Evolutionary conservation across 2,329 filamentous ascomycete genomes (phyloP).

Genomic region (Sporothrix mexicana): DNA sequence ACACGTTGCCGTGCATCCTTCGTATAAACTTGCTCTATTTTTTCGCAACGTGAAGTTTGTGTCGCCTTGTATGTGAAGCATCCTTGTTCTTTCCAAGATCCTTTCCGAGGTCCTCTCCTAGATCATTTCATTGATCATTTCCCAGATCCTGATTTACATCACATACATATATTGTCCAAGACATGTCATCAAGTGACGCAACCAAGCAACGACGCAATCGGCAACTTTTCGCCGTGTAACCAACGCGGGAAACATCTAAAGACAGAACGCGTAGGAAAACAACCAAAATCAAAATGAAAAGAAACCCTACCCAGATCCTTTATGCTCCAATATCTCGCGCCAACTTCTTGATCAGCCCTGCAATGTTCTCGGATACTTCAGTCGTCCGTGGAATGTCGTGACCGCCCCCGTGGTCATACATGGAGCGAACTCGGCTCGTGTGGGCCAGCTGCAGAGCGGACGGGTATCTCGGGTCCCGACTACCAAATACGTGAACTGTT

Average conservation of each 20-base stretch:
- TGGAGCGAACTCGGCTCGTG: constrained; percentile 43
- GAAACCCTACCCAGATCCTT: not conserved
- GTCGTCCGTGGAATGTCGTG: constrained; percentile 49
- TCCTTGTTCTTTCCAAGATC: not conserved
- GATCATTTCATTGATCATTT: not conserved
- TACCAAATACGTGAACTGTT: constrained; percentile 47
- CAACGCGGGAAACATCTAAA: not conserved
- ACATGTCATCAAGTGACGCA: constrained; percentile 14
- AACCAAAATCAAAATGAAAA: not conserved
- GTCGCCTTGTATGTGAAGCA: not conserved
- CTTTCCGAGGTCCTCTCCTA: no score
- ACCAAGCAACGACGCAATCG: not conserved
- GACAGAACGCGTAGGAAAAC: not conserved
- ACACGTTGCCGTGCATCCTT: not conserved
- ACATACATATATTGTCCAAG: constrained; percentile 8
- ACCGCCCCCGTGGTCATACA: constrained; percentile 48
- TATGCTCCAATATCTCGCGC: constrained; percentile 21
- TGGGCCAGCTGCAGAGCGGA: constrained; percentile 47
- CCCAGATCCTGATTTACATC: not conserved
- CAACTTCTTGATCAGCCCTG: constrained; percentile 42
- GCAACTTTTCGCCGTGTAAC: constrained; percentile 15
- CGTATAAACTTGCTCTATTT: constrained; percentile 17
- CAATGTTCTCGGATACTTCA: constrained; percentile 44
- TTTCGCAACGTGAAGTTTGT: not conserved
- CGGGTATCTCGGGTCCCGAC: constrained; percentile 48